These are phyloP conservation scores for Botrytis cinerea DNA, from an alignment of 2,329 filamentous ascomycete species.

Conservation along the genomic window DNA sequence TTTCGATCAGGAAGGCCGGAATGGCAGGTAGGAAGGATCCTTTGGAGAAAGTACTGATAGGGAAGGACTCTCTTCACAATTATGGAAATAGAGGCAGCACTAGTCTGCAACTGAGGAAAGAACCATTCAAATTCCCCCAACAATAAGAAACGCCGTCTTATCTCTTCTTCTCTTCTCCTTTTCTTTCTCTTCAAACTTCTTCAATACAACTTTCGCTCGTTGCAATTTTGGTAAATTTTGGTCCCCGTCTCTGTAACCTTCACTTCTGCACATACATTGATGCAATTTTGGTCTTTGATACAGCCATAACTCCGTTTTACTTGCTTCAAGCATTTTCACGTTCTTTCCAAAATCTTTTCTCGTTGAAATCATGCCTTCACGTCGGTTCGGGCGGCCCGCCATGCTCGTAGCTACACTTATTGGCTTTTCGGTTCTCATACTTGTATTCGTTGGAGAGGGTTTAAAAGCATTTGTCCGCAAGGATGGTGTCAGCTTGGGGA, in stretches of 20 bases:
- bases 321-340: slow-evolving; percentile 24
- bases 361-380: slow-evolving; percentile 32
- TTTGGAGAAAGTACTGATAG: background rate
- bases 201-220: slow-evolving; percentile 21
- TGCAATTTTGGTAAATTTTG: slow-evolving; percentile 27
- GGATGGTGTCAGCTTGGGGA: slow-evolving; percentile 19
- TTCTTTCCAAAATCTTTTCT: slow-evolving; percentile 18
- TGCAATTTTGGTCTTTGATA: slow-evolving; percentile 27
- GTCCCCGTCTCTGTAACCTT: slow-evolving; percentile 22
- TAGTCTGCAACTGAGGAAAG: slow-evolving; percentile 21
- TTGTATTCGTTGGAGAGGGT: slow-evolving; percentile 36
- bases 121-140: background rate
- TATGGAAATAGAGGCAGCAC: background rate
- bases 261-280: slow-evolving; percentile 25
- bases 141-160: slow-evolving; percentile 16
- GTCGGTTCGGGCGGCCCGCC: slow-evolving; percentile 27
- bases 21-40: background rate
- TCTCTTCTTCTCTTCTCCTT: slow-evolving; percentile 12
- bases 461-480: slow-evolving; percentile 30
- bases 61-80: slow-evolving; percentile 1
- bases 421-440: slow-evolving; percentile 31
- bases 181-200: slow-evolving; percentile 16
- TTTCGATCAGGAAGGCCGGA: background rate
- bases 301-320: slow-evolving; percentile 22
- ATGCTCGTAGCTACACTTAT: slow-evolving; percentile 31